Evolutionary conservation across 805 yeast species (phyloP).

Genomic region (Candida ascalaphidarum): DNA sequence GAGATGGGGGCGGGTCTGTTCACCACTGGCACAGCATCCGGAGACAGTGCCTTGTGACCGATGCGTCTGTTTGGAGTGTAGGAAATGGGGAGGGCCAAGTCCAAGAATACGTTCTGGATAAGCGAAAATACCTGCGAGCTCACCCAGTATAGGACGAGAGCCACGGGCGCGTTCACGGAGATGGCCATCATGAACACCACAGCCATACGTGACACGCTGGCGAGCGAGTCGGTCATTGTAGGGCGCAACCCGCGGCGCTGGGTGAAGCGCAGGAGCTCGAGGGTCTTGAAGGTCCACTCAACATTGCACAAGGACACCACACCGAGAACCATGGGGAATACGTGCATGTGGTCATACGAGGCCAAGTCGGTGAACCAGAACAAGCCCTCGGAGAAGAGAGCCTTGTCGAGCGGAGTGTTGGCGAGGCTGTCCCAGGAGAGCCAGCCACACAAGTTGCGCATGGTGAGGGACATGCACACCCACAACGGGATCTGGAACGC

Average conservation of each 20-base stretch:
- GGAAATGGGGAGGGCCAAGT: slow-evolving; percentile 52
- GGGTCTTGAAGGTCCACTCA: slow-evolving; percentile 72
- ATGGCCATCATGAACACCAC: slow-evolving; percentile 76
- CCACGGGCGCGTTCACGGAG: slow-evolving; percentile 79
- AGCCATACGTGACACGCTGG: slow-evolving; percentile 66
- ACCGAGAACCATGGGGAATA: slow-evolving; percentile 69
- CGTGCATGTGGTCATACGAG: slow-evolving; percentile 48
- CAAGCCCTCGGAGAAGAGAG: slow-evolving; percentile 45
- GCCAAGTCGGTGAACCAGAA: slow-evolving; percentile 57
- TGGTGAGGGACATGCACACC: slow-evolving; percentile 68
- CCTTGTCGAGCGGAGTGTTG: slow-evolving; percentile 40
- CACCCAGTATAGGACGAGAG: slow-evolving; percentile 82
- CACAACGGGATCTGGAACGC: slow-evolving; percentile 81
- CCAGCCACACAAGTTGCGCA: slow-evolving; percentile 73
- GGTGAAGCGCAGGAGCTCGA: slow-evolving; percentile 38
- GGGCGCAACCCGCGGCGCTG: slow-evolving; percentile 41
- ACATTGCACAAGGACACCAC: slow-evolving; percentile 64
- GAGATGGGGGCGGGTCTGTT: too few species aligned
- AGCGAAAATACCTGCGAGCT: slow-evolving; percentile 75
- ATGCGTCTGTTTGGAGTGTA: slow-evolving; percentile 36
- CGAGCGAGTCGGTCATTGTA: slow-evolving; percentile 53
- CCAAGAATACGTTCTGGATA: slow-evolving; percentile 65
- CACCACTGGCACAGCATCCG: slow-evolving; percentile 7
- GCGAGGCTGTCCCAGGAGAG: slow-evolving; percentile 33
- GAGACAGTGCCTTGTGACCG: slow-evolving; percentile 8